Conservation (phyloP, 176 grass and related monocot genomes). For the barley (Hordeum vulgare) region MorexV3_pseudomolecules_assembly NC_058521.1:39602816-39603315, state of each 20-base stretch:
- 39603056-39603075: neutral
- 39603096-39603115: neutral
- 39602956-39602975: neutral
- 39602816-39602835: conserved; percentile 4
- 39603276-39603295: conserved; percentile 65
- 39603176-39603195: conserved; percentile 97
- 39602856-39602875: neutral
- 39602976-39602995: neutral
- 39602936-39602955: neutral
- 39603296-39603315: conserved; percentile 55
- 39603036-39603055: neutral
- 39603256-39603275: conserved; percentile 79
- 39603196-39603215: conserved; percentile 73
- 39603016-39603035: neutral
- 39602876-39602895: neutral
- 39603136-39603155: neutral
- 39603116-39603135: neutral
- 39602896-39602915: neutral
- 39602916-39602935: neutral
- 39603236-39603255: conserved; percentile 38
- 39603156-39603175: conserved; percentile 57
- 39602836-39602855: neutral
- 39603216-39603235: conserved; percentile 70
- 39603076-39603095: neutral
- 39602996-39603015: neutral